phyloP scores from a whole-genome alignment of 805 yeast species.

The Ogataea zsoltii region DNA sequence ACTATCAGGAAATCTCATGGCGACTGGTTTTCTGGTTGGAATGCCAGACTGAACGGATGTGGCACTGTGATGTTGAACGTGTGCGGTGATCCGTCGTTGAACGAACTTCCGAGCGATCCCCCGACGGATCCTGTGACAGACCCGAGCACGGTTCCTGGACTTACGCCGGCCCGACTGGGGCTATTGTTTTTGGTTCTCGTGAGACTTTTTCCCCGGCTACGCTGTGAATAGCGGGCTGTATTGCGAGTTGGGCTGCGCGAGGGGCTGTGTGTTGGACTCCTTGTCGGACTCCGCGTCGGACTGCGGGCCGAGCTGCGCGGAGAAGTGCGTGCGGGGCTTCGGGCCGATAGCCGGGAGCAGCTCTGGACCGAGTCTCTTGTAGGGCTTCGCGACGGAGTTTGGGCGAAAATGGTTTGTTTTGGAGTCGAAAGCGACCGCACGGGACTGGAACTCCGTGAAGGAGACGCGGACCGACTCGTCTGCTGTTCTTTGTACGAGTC shows the following conservation, averaged over 20 bases:
- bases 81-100: not conserved
- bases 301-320: not conserved
- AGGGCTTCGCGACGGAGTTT: constrained; percentile 3
- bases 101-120: no score
- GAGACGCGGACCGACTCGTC: constrained; percentile 14
- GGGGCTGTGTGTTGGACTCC: constrained; percentile 9
- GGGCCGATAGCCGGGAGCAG: not conserved
- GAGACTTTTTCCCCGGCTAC: not conserved
- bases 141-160: no score
- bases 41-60: not conserved
- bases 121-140: no score
- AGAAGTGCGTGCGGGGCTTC: no score
- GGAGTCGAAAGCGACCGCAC: constrained; percentile 5
- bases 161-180: not conserved
- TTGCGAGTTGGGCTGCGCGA: constrained; percentile 1
- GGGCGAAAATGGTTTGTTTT: constrained; percentile 3
- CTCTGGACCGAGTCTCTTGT: constrained; percentile 9
- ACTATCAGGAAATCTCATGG: no score
- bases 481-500: constrained; percentile 16
- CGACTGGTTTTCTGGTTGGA: not conserved
- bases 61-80: constrained; percentile 4
- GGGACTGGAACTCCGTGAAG: constrained; percentile 14
- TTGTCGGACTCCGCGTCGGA: constrained; percentile 6
- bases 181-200: not conserved
- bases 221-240: no score